Conservation (phyloP, 2,329 filamentous ascomycete species). For the Madurella mycetomatis region DNA sequence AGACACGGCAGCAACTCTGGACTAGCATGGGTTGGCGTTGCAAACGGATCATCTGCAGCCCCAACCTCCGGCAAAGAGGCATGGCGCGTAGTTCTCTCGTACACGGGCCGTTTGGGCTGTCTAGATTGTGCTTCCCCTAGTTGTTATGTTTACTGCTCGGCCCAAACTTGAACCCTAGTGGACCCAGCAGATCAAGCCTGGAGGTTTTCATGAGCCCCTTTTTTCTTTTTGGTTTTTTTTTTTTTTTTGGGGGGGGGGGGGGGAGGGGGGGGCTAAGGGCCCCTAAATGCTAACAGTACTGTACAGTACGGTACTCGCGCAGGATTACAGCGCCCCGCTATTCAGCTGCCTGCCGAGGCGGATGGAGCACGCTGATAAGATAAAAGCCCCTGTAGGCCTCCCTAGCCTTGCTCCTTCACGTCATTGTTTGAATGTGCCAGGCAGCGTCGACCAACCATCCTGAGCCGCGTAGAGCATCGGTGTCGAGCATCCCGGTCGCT, state of each 20-base stretch:
- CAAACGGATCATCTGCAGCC: not conserved
- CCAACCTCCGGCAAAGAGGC: no score
- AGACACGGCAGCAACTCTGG: not conserved
- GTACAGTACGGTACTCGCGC: no score
- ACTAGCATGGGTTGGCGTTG: constrained; percentile 12
- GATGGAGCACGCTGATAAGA: constrained; percentile 19
- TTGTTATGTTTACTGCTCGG: no score
- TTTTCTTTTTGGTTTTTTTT: no score
- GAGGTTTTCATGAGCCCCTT: no score
- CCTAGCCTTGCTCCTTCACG: constrained; percentile 2
- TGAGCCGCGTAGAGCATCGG: not conserved
- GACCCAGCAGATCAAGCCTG: no score
- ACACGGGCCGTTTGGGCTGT: no score
- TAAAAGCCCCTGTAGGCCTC: constrained; percentile 5
- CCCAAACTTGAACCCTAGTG: no score
- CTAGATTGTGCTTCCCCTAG: no score
- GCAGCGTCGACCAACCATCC: not conserved
- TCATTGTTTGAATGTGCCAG: constrained; percentile 8
- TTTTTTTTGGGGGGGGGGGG: no score
- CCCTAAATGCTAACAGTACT: no score
- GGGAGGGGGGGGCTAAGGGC: no score
- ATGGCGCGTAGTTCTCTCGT: not conserved
- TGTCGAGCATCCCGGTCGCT: not conserved
- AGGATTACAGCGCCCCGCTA: not conserved
- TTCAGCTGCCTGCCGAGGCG: not conserved